These are phyloP conservation scores for Ceratobasidium sp. DNA, from an alignment of 1,284 basidiomycete genomes.

Conservation along the genomic window DNA sequence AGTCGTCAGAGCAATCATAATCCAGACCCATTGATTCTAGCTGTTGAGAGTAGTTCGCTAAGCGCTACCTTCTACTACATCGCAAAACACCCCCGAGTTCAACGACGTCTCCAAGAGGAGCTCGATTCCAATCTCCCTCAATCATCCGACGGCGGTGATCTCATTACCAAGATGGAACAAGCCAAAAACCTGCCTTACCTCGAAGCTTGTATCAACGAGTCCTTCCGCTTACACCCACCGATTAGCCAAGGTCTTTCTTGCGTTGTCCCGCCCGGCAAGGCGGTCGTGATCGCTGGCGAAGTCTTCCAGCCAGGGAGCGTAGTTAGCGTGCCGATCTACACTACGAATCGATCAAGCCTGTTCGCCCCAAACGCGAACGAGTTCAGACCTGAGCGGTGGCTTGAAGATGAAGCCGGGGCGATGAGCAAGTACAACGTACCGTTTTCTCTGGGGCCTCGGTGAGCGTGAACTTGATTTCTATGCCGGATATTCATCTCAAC, in stretches of 20 bases:
- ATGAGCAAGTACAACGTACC: constrained; percentile 74
- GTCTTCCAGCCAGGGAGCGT: constrained; percentile 79
- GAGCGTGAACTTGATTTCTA: constrained; percentile 58
- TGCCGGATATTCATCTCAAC: background rate
- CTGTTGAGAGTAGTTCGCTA: constrained; percentile 68
- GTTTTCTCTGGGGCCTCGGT: constrained; percentile 68
- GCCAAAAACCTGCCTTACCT: constrained; percentile 81
- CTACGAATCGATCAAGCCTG: constrained; percentile 76
- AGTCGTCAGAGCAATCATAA: constrained; percentile 50
- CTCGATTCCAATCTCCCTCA: constrained; percentile 75
- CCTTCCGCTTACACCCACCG: constrained; percentile 75
- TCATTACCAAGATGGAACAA: constrained; percentile 50
- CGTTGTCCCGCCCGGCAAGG: constrained; percentile 73
- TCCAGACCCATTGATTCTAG: constrained; percentile 11
- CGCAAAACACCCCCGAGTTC: constrained; percentile 72
- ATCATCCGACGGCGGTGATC: background rate
- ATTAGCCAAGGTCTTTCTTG: constrained; percentile 82
- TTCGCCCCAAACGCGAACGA: constrained; percentile 78
- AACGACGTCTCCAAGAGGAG: constrained; percentile 80
- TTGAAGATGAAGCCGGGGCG: constrained; percentile 74
- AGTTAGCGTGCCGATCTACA: constrained; percentile 81
- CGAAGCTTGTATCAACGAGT: constrained; percentile 86
- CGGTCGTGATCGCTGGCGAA: constrained; percentile 69
- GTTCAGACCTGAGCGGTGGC: constrained; percentile 64
- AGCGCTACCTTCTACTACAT: constrained; percentile 88